These are phyloP conservation scores for Rubia tinctorum DNA, from an alignment of 305 asterid species.

Conservation along the genomic window DNA sequence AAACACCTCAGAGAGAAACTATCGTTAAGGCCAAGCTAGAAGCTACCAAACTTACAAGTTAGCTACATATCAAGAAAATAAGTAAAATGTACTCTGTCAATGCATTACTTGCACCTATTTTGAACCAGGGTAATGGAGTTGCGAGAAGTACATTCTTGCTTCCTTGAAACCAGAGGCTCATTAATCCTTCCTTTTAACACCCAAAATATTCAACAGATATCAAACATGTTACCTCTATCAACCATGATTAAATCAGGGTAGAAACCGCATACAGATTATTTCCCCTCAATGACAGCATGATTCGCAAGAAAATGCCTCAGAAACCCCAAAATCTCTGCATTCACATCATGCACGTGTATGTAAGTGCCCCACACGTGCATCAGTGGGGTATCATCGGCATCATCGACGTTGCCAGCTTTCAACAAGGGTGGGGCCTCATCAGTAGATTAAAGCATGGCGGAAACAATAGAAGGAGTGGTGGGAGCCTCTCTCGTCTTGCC, in stretches of 20 bases:
- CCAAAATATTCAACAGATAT: too few relatives aligned
- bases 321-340: slow-evolving; percentile 73
- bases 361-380: slow-evolving; percentile 95
- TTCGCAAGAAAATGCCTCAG: slow-evolving; percentile 75
- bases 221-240: too few relatives aligned
- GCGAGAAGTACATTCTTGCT: too few relatives aligned
- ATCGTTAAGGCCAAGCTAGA: background rate
- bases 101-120: too few relatives aligned
- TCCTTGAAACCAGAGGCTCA: too few relatives aligned
- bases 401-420: slow-evolving; percentile 64
- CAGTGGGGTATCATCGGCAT: slow-evolving; percentile 59
- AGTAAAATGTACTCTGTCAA: too few relatives aligned
- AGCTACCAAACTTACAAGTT: background rate
- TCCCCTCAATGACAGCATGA: slow-evolving; percentile 61
- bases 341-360: slow-evolving; percentile 81
- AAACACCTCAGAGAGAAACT: background rate
- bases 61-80: too few relatives aligned
- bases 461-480: slow-evolving; percentile 38
- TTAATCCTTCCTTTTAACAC: too few relatives aligned
- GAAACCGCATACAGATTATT: slow-evolving; percentile 27
- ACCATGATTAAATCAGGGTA: too few relatives aligned
- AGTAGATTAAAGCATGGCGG: slow-evolving; percentile 59
- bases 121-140: too few relatives aligned
- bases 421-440: slow-evolving; percentile 66
- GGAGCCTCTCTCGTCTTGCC: background rate